phyloP scores from a whole-genome alignment of 2,329 filamentous ascomycete species.

The Alternaria sp. region DNA sequence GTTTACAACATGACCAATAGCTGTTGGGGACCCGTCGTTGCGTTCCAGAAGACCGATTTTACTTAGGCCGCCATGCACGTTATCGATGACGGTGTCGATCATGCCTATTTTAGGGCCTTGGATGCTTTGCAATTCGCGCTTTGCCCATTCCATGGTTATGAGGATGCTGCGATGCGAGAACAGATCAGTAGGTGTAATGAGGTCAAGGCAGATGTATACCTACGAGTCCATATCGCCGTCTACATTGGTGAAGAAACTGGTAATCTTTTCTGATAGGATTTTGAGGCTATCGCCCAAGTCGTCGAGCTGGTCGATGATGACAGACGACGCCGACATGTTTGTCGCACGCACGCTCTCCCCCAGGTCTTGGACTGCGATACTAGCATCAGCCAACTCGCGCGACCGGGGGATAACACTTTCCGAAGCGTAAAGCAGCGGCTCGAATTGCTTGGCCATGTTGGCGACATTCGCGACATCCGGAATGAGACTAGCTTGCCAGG shows the following conservation, averaged over 20 bases:
- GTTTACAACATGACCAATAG: conserved; percentile 73
- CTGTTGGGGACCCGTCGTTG: conserved; percentile 64
- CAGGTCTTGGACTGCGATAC: conserved; percentile 92
- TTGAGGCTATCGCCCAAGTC: conserved; percentile 86
- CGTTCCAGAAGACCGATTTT: conserved; percentile 58
- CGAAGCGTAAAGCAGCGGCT: conserved; percentile 93
- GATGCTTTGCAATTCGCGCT: conserved; percentile 74
- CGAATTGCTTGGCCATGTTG: conserved; percentile 86
- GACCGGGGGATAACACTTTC: conserved; percentile 89
- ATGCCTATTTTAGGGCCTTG: conserved; percentile 58
- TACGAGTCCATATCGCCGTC: conserved; percentile 90
- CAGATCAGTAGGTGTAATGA: conserved; percentile 20
- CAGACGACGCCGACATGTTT: conserved; percentile 87
- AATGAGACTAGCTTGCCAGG: conserved; percentile 70
- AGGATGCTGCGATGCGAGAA: conserved; percentile 69
- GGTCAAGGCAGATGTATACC: conserved; percentile 31
- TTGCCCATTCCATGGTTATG: conserved; percentile 95
- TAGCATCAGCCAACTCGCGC: conserved; percentile 86
- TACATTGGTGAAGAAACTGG: conserved; percentile 90
- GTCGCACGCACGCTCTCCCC: conserved; percentile 87
- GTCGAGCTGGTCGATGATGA: conserved; percentile 87
- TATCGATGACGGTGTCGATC: conserved; percentile 79
- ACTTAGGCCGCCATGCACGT: conserved; percentile 80
- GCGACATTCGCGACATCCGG: conserved; percentile 92
- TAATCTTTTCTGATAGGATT: conserved; percentile 83